phyloP scores from a whole-genome alignment of 345 rosid genomes.

The Lagerstroemia speciosa region DNA sequence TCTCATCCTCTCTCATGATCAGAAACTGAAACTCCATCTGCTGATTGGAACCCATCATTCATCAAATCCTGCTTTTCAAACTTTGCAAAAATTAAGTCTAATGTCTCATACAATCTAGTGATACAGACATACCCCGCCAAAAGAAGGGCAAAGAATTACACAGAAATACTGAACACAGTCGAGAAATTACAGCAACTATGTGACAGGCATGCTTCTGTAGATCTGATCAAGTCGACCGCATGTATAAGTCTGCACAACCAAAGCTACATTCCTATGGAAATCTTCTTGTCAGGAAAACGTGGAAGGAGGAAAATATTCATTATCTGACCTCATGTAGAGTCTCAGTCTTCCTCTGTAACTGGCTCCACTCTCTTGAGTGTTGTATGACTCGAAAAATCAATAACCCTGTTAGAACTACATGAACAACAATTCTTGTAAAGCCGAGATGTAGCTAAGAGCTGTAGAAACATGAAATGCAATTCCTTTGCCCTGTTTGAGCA shows the following conservation, averaged over 20 bases:
- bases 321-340: conserved; percentile 5
- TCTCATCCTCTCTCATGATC: not conserved
- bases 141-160: conserved; percentile 14
- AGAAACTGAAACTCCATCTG: not conserved
- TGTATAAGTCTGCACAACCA: not conserved
- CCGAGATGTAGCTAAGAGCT: not conserved
- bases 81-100: conserved; percentile 24
- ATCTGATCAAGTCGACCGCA: not conserved
- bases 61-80: conserved; percentile 30
- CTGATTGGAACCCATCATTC: conserved; percentile 10
- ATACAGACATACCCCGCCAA: conserved; percentile 24
- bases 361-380: not conserved
- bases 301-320: not conserved
- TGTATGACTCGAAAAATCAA: not conserved
- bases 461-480: conserved; percentile 22
- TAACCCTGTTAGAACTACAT: conserved; percentile 1
- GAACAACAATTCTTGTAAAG: not conserved
- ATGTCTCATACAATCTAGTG: conserved; percentile 35
- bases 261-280: not conserved
- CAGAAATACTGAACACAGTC: conserved; percentile 26
- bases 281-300: not conserved
- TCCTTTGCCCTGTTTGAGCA: conserved; percentile 24
- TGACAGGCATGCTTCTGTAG: not conserved
- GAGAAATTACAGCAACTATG: conserved; percentile 3
- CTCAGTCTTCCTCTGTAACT: conserved; percentile 8